These are phyloP conservation scores for Liriodendron chinense DNA, from an alignment of 164 flowering plant species.

Conservation along the genomic window DNA sequence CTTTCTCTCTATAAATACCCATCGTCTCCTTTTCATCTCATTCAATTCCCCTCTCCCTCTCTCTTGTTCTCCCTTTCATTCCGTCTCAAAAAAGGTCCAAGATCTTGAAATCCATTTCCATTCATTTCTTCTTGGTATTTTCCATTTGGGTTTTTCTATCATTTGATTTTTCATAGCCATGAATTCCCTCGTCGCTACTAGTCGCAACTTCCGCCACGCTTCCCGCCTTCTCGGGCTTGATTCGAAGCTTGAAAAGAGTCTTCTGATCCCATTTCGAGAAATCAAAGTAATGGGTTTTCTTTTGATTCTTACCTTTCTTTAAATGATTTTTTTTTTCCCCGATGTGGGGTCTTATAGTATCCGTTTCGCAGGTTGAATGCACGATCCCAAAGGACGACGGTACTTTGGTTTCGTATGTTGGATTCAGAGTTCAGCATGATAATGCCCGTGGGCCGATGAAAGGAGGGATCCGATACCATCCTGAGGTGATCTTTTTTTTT, in stretches of 20 bases:
- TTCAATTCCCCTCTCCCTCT: not conserved
- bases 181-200: conserved; percentile 78
- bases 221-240: conserved; percentile 69
- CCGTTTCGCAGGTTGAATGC: conserved; percentile 72
- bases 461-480: conserved; percentile 78
- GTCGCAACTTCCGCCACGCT: conserved; percentile 61
- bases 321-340: not conserved
- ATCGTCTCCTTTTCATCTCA: not conserved
- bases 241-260: conserved; percentile 65
- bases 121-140: not conserved
- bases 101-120: not conserved
- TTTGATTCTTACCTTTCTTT: no score
- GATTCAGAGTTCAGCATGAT: conserved; percentile 14
- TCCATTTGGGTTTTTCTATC: not conserved
- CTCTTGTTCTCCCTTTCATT: no score
- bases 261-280: conserved; percentile 72
- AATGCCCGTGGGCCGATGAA: conserved; percentile 7
- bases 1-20: not conserved
- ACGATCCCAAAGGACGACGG: conserved; percentile 95
- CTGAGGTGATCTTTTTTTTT: conserved; percentile 49
- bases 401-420: conserved; percentile 24
- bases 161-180: conserved; percentile 15
- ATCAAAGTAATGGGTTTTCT: conserved; percentile 43
- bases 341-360: not conserved
- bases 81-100: no score